Base-by-base conservation (phyloP, 2,329 filamentous ascomycete genomes). In the Claviceps arundinis region DNA sequence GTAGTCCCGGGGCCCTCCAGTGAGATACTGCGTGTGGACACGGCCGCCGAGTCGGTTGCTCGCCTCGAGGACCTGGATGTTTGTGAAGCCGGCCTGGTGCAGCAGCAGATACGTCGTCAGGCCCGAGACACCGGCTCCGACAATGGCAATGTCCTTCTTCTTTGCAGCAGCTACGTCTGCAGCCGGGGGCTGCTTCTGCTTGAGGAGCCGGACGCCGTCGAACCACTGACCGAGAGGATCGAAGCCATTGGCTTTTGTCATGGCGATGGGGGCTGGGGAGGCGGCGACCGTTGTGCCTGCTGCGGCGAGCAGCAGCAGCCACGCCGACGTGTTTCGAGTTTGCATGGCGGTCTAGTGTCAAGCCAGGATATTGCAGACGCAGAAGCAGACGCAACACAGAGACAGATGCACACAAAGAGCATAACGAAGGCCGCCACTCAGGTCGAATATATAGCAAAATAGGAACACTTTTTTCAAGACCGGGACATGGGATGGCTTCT, bases 71-170 rank as follows among this genome's bases (percentile, higher is more conserved):
- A 85, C 81, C 46, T 75, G 73, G 66, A 81, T 73, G 62, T 84
- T 78, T 38, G 72, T 70, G 50, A 85, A 70, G 3, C 81, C 81
- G 2, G 71, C 68, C 47, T 54, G 53, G 55, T 73, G 70, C 3
- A 62, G 77, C 62, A 65, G 63, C 7, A 79, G 66, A 53, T 69
- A 73, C 1, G 74, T 83, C 74, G 84, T 80, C 47, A 86, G 64
- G 0, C 82, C 82, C 2, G 78, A 70, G 74, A 85, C 84, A 6
- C 82, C 82, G 13, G 75, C 82, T 16, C 82, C 82, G 4, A 85
- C 68, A 47, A 86, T 85, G 50, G 73, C 82, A 55, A 85, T 73
- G 44, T 84, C 85, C 19, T 56, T 58, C 11, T n/a, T 38, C 24
- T 59, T 59, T 43, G 57, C 56, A 13, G 50, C 52, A 30, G 54